Evolutionary conservation across 2,329 filamentous ascomycete genomes (phyloP).

Genomic region (Annulohypoxylon truncatum): DNA sequence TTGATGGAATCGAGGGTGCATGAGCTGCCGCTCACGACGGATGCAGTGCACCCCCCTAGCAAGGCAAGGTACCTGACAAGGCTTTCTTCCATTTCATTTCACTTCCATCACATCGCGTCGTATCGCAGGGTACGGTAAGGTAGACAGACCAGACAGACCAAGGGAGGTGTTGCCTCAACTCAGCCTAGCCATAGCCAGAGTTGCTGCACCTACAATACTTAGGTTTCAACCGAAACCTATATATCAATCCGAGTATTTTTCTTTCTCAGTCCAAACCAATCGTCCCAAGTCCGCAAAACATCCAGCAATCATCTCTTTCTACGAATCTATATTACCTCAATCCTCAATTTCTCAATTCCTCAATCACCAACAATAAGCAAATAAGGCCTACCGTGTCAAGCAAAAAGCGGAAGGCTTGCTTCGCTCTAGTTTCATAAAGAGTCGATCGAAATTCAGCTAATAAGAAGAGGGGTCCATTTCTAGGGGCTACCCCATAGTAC

Average conservation of each 20-base stretch:
- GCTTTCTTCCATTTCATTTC: conserved; percentile 22
- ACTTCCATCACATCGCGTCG: conserved; percentile 13
- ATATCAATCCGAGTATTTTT: conserved; percentile 3
- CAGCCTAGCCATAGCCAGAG: conserved; percentile 24
- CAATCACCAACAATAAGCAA: neutral
- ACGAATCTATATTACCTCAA: neutral
- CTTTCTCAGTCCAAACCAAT: neutral
- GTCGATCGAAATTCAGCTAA: conserved; percentile 40
- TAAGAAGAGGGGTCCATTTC: conserved; percentile 29
- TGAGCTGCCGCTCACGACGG: conserved; percentile 14
- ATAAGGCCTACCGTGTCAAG: neutral
- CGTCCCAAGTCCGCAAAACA: neutral
- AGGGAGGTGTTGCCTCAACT: conserved; percentile 28
- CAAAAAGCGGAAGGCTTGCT: neutral
- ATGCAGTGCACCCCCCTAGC: conserved; percentile 11
- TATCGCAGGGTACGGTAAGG: conserved; percentile 3
- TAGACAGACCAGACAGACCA: neutral
- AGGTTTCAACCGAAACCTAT: conserved; percentile 4
- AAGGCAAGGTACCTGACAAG: conserved; percentile 30
- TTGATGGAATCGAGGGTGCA: conserved; percentile 10
- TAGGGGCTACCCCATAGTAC: conserved; percentile 16
- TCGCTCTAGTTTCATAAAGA: conserved; percentile 23
- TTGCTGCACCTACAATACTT: neutral
- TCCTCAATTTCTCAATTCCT: neutral
- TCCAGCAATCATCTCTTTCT: neutral